Evolutionary conservation across 179 eudicot species (phyloP), one percentile per base, ranked within the genome.

Genomic region (Pouteria campechiana): DNA sequence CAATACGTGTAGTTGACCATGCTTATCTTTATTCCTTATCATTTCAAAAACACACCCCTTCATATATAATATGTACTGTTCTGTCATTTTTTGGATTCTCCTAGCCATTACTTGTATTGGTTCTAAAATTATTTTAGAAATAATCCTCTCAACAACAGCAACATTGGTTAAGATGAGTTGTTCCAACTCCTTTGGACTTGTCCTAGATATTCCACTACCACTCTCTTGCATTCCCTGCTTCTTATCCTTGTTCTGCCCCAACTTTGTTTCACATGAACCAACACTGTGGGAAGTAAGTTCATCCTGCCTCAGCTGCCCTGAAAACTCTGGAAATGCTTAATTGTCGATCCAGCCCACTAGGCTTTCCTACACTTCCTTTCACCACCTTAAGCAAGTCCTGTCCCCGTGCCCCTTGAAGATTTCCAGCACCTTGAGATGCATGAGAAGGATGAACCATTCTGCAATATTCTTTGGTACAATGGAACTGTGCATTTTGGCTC

Each of bases 121-220:
- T 39, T 90, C 87, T 7, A 92, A 81, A 65, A 68, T 83, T 40
- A 82, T 61, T 67, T 79, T 68, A 27, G 65, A 63, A 35, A 87
- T 64, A 10, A 86, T 58, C 21, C 72, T 61, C 69, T 86, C 95
- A 30, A 76, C 69, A 43, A 76, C 55, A 36, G 76, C 95, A 31
- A 69, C 44, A 55, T 79, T 88, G 33, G 64, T 64, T 2, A 45
- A 54, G 40, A 38, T 28, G n/a, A 34, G 56, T 36, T 62, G 67
- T 39, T 73, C 77, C 57, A 72, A 54, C 35, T 58, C 80, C 35
- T 74, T 63, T 25, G 58, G 70, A 41, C 54, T 68, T 55, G 52
- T 62, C 71, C 64, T 56, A 25, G 39, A 54, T 17, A 69, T 53
- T 59, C 60, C 59, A 67, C 82, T 63, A 36, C 67, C 55, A 59